Percentiles rank a stretch among this genome's conserved stretches.
Conservation (phyloP, 106 monocot genomes). For the Posidonia australis region DNA sequence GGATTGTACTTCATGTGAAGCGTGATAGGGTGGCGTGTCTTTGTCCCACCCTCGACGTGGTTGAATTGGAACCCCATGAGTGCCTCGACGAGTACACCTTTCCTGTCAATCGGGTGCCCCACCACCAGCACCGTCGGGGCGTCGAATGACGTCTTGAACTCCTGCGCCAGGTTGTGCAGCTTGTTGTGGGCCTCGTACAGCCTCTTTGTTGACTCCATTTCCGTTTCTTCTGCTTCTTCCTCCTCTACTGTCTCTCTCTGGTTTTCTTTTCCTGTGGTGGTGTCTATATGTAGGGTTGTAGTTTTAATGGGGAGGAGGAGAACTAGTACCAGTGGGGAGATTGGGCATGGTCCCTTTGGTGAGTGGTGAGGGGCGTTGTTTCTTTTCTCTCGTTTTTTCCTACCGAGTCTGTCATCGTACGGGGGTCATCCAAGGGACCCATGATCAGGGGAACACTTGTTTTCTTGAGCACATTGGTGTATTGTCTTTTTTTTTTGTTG, state of each 20-base stretch:
- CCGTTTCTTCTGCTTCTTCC: constrained; percentile 4
- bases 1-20: constrained; percentile 77
- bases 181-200: constrained; percentile 90
- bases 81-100: constrained; percentile 87
- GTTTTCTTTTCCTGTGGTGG: not conserved
- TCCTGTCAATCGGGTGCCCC: constrained; percentile 88
- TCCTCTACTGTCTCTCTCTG: not conserved
- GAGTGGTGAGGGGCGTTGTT: too few species aligned
- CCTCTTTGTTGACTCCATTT: constrained; percentile 9
- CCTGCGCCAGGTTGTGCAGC: constrained; percentile 68
- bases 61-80: constrained; percentile 96
- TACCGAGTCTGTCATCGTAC: too few species aligned
- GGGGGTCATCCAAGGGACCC: too few species aligned
- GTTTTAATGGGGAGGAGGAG: too few species aligned
- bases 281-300: too few species aligned
- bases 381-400: too few species aligned
- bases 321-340: too few species aligned
- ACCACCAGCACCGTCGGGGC: constrained; percentile 82
- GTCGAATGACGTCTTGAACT: constrained; percentile 50
- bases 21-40: constrained; percentile 74
- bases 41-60: constrained; percentile 95
- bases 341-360: too few species aligned
- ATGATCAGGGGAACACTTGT: too few species aligned
- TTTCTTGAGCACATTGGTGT: too few species aligned
- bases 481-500: too few species aligned